A percentile compares a stretch with the other conserved stretches of the same genome.
phyloP scores from a whole-genome alignment of 179 eudicot genomes.

The Monotropa hypopitys region DNA sequence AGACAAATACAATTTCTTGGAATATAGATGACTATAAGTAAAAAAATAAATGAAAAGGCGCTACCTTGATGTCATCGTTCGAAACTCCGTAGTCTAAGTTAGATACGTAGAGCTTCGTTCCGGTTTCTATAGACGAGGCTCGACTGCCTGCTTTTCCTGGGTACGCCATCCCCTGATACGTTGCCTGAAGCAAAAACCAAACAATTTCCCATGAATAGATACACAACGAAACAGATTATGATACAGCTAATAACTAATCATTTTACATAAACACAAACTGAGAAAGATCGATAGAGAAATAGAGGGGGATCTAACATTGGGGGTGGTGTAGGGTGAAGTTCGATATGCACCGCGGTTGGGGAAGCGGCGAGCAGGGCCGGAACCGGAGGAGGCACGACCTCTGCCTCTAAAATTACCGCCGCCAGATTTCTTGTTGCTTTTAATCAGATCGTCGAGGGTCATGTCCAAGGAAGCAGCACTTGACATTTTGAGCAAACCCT shows the following conservation, averaged over 20 bases:
- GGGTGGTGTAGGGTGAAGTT: constrained; percentile 22
- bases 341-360: constrained; percentile 29
- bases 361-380: constrained; percentile 31
- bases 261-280: neutral
- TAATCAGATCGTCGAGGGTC: constrained; percentile 28
- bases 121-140: constrained; percentile 36
- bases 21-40: neutral
- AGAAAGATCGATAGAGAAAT: neutral
- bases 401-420: constrained; percentile 14
- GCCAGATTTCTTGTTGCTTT: constrained; percentile 26
- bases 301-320: constrained; percentile 19
- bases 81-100: constrained; percentile 62
- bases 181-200: constrained; percentile 21
- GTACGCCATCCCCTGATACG: constrained; percentile 26
- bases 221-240: neutral
- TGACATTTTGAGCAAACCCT: constrained; percentile 9
- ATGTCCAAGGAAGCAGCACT: constrained; percentile 19
- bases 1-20: neutral
- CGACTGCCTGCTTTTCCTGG: constrained; percentile 20
- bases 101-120: constrained; percentile 54
- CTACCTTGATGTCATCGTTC: constrained; percentile 59
- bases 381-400: constrained; percentile 20
- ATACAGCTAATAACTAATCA: neutral
- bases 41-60: neutral
- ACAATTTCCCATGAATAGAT: neutral